Evolutionary conservation across 345 rosid genomes (phyloP), one percentile per base, ranked within the genome.

Genomic region (Brassica rapa): DNA sequence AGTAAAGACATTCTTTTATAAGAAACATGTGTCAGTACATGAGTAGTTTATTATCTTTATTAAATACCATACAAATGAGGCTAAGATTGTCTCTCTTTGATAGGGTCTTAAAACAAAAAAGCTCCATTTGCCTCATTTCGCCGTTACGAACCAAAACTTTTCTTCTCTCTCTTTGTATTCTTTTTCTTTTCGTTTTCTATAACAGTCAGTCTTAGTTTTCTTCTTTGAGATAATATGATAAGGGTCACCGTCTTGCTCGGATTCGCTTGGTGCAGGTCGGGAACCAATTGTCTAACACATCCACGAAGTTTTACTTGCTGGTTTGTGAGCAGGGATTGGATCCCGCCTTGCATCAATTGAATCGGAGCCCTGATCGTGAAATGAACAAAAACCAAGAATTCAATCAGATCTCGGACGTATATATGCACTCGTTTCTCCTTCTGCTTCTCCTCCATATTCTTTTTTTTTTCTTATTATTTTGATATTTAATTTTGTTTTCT

Each of bases 191-290:
- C 12, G 8, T 1, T 51, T n/a, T 51, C 21, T 37, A 1, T 37
- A 37, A 37, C 41, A 37, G 41, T 8, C 8, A 2, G 2, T n/a
- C n/a, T 41, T 41, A 0, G n/a, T 37, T 8, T 37, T 37, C 43
- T 37, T 3, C 11, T 37, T 37, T 0, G 43, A 37, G 51, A 41
- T 41, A 41, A 11, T 10, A 41, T 41, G 62, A 49, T 32, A 49
- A 59, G n/a, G 62, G 81, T 90, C 77, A 84, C 89, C 85, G 90
- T 87, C 93, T 89, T 89, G 80, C 88, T 92, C 98, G 87, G 85
- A 90, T 87, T 94, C 97, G 98, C 98, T 94, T 94, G 98, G 97
- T 94, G 98, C 97, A 94, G 97, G 96, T 94, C 97, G 98, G 98
- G 98, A 93, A 86, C 96, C 79, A 78, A 80, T 85, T 83, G 66